Evolutionary conservation across 2,329 filamentous ascomycete species (phyloP), one percentile per base, ranked within the genome.

Genomic region (Pyrenophora seminiperda): DNA sequence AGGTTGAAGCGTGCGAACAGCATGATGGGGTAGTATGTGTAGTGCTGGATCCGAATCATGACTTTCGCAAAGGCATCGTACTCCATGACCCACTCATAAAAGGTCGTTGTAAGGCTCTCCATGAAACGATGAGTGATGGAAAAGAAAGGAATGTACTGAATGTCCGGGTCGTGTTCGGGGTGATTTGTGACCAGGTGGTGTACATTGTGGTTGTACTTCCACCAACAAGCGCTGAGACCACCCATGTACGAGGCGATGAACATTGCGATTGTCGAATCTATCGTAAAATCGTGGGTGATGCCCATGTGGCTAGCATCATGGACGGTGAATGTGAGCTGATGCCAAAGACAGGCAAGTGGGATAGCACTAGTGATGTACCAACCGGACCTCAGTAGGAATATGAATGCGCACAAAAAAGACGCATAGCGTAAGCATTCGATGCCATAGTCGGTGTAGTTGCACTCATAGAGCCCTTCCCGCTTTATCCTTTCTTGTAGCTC

Each of bases 231-330:
- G 19, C 91, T 96, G 27, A 99, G 76, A 0, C 94, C 94, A 30
- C 94, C 94, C 15, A 94, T 77, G 63, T 88, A 97, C 71, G 96
- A 89, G 44, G 92, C 91, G 65, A 97, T 88, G 58, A 96, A 76
- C 67, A 97, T 96, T 40, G 91, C 93, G 55, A 99, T 90, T 40
- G 88, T 80, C 1, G 88, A 88, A 72, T 99, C 94, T 30, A 85
- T 75, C 41, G 89, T 86, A 71, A 93, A 97, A 69, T 87, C 81
- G 74, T 97, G 93, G 2, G 94, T 99, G 63, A 99, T 96, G 59
- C 90, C 94, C 88, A 97, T 96, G 73, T 99, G 94, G 5, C 91
- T 92, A 41, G 93, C 90, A 78, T 99, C 94, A 73, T 99, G 94
- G 53, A 90, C 94, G 1, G 88, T 87, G 69, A 99, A 99, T 42